Base-by-base conservation (phyloP, 2,329 filamentous ascomycete species). In the Ophiostoma ips region DNA sequence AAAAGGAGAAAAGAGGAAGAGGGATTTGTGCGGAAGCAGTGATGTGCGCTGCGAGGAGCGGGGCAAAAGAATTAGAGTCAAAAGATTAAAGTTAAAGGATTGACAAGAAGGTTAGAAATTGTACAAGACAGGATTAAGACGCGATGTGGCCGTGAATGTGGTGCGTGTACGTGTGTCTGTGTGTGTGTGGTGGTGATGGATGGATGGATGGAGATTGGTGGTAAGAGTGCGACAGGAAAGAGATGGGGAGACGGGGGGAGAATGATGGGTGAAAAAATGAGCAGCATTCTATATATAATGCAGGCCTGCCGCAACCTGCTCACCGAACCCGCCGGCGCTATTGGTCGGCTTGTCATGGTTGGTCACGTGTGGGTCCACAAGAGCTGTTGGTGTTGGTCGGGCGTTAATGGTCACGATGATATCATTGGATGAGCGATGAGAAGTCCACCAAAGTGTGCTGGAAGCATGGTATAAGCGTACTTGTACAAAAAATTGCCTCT, bases 1-100 rank as follows among this genome's bases (percentile, higher is more conserved):
- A 30, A 19, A 18, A 3, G 41, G 37, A 41, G 43, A 45, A 19
- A 18, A n/a, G 43, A 30, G n/a, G n/a, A n/a, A n/a, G 43, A 45
- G 43, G 43, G 28, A 44, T 44, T 34, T 45, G 30, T 18, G 24
- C 18, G 24, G 31, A 12, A n/a, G n/a, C 5, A n/a, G 21, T 5
- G n/a, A 10, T 12, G 18, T n/a, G n/a, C 30, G 43, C 43, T 45
- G 43, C 43, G 13, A 21, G 30, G 28, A 31, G 43, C 24, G 18
- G 41, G 7, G 18, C 12, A n/a, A 16, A 16, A 35, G 41, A 31
- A 19, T 40, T n/a, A 19, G 45, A 24, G 49, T n/a, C 19, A 33
- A 24, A 48, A 40, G 30, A 34, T 9, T 28, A 16, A 28, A 24
- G 40, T 46, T 31, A 51, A 51, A 51, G 35, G 50, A 51, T 21